Evolutionary conservation across 345 rosid genomes (phyloP).

Genomic region (Brassica juncea): DNA sequence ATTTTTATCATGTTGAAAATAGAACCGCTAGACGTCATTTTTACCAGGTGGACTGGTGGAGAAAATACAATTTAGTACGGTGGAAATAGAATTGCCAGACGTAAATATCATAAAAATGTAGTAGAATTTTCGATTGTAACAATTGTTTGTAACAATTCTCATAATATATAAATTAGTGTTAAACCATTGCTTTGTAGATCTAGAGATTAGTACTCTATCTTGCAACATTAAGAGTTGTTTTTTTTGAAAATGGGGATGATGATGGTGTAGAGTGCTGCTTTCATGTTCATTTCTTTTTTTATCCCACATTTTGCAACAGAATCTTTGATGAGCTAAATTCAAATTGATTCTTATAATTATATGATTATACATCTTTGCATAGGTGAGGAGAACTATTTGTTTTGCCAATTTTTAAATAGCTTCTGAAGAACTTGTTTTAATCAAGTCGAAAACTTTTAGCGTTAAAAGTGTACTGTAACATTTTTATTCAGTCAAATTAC

Average conservation of each 20-base stretch:
- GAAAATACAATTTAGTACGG: not conserved
- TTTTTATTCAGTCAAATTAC: constrained; percentile 25
- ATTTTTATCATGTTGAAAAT: no score
- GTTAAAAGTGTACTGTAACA: not conserved
- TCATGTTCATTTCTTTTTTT: not conserved
- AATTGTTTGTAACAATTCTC: not conserved
- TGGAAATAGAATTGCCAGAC: no score
- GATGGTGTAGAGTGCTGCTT: not conserved
- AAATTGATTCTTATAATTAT: not conserved
- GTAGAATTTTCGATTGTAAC: not conserved
- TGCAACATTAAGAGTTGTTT: not conserved
- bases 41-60: no score
- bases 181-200: not conserved
- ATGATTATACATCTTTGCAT: not conserved
- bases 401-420: not conserved
- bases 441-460: not conserved
- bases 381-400: not conserved
- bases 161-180: not conserved
- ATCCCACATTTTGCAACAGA: not conserved
- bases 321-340: not conserved
- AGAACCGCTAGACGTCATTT: no score
- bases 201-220: not conserved
- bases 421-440: no score
- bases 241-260: not conserved
- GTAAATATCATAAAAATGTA: no score